A percentile compares a stretch with the other conserved stretches of the same genome.
Conservation (phyloP, 306 rosid species). For the Cicer judaicum region DNA sequence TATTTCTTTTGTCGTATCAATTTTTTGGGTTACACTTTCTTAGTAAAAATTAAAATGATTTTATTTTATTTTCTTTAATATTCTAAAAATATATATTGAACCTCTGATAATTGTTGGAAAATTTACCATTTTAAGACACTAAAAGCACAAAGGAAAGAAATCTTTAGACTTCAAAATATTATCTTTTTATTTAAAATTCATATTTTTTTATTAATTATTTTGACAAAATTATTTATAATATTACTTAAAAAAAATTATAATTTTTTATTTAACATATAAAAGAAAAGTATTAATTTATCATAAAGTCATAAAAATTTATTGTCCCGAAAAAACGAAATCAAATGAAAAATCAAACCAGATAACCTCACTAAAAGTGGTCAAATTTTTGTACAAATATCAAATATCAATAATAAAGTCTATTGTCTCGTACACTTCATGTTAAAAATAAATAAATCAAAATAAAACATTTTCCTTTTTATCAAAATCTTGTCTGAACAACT, state of each 20-base stretch:
- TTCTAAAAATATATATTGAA: neutral
- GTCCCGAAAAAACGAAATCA: neutral
- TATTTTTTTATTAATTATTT: neutral
- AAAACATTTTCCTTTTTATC: neutral
- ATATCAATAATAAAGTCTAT: no score
- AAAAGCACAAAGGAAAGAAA: neutral
- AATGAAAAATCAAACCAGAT: neutral
- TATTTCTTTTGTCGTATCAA: neutral
- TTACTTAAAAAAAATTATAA: neutral
- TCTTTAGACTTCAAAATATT: neutral
- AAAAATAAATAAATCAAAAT: neutral
- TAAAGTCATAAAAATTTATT: neutral
- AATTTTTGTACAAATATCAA: neutral
- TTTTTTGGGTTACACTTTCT: neutral
- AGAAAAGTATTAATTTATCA: neutral
- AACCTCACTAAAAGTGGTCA: neutral
- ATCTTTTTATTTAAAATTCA: neutral
- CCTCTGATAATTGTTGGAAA: neutral
- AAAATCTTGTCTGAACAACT: neutral
- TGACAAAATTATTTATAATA: neutral
- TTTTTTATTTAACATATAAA: neutral
- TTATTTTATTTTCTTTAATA: neutral
- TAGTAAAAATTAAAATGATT: neutral
- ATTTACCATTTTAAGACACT: neutral
- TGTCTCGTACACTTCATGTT: neutral